These are phyloP conservation scores for Casuarina glauca DNA, from an alignment of 306 rosid species.

Conservation along the genomic window DNA sequence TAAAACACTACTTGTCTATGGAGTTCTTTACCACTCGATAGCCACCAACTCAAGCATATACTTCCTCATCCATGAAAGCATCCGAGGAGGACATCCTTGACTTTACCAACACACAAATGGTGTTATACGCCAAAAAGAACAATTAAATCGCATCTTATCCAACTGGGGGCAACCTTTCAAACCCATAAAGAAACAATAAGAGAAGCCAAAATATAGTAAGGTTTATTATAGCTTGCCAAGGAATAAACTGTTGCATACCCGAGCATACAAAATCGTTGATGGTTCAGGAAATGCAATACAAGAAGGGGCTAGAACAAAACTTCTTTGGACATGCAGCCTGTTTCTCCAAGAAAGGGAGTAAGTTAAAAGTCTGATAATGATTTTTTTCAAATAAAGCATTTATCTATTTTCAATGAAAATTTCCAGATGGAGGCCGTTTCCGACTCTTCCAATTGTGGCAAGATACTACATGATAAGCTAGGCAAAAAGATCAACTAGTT, in stretches of 20 bases:
- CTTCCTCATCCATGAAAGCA: too few relatives aligned
- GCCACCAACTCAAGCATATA: too few relatives aligned
- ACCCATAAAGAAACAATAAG: neutral
- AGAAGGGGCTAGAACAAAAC: neutral
- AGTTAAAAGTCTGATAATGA: neutral
- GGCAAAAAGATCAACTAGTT: conserved; percentile 1
- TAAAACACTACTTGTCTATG: too few relatives aligned
- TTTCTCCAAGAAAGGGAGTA: neutral
- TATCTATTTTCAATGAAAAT: neutral
- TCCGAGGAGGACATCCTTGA: too few relatives aligned
- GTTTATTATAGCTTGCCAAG: neutral
- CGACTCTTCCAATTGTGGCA: neutral
- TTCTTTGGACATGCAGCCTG: neutral
- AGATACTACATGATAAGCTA: neutral
- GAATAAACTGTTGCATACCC: neutral
- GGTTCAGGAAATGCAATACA: neutral
- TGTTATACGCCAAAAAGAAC: too few relatives aligned
- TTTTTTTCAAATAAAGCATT: neutral
- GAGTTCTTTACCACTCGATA: too few relatives aligned
- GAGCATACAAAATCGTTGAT: neutral
- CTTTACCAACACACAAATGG: too few relatives aligned
- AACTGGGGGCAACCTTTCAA: too few relatives aligned
- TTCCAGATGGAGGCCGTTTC: neutral
- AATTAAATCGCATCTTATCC: too few relatives aligned
- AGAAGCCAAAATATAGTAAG: neutral